Evolutionary conservation across 2,329 filamentous ascomycete genomes (phyloP), one percentile per base, ranked within the genome.

Genomic region (Aureobasidium sp.): DNA sequence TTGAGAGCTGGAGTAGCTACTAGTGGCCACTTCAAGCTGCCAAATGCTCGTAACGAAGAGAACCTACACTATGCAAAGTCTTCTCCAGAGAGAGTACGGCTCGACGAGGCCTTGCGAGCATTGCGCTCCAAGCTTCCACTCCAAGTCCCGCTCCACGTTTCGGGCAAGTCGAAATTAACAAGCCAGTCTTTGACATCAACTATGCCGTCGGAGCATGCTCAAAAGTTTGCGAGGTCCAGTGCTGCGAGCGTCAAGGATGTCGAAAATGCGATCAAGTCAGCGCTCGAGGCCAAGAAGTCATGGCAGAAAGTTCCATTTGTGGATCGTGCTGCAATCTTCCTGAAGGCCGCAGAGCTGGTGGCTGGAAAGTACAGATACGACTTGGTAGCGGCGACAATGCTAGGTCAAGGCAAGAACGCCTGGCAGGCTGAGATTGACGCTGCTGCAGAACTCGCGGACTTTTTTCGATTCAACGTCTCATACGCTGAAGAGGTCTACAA

Each of bases 381-480:
- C 24, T 64, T 76, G 1, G 71, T 76, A 22, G 74, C 73, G 1
- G 73, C 75, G 2, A 75, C 75, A 0, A 76, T 76, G 74, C 66
- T 77, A 2, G 75, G 74, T 7, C 75, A 76, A 63, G 74, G 74
- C 37, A 77, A 76, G 68, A 77, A 74, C 62, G 68, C 69, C 19
- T 76, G 70, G 68, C 74, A 77, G 64, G 74, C 71, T 11, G 74
- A 76, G 61, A 74, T 75, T 48, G 73, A 76, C 54, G 70, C 70
- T 37, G 70, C 70, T 5, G 73, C 72, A 6, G 74, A 75, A 66
- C 59, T 72, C 15, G 70, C 70, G 2, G 75, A 77, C 63, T 76
- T 76, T 62, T 75, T 74, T 66, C 69, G 73, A 0, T 67, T 69
- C 37, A 70, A 74, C 64, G 68, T 70, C 53, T 65, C 67, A 22